Evolutionary conservation across 768 basidiomycete species (phyloP).

Genomic region (Boletus sensibilis): DNA sequence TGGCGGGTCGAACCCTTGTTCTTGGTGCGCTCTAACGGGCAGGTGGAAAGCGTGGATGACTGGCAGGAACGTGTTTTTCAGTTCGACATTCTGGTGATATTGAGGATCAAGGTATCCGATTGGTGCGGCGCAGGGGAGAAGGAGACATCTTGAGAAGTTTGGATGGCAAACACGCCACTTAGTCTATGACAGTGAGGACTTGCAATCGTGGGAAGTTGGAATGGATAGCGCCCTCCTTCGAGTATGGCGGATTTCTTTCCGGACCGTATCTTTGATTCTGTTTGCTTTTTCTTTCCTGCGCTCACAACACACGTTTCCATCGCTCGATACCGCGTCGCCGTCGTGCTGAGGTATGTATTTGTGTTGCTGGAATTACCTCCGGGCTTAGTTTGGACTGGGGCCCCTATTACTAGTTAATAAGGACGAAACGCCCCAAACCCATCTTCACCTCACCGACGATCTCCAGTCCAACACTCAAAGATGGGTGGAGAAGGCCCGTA

Average conservation of each 20-base stretch:
- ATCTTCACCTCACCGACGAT: neutral
- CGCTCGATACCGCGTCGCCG: too few relatives aligned
- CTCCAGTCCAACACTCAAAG: neutral
- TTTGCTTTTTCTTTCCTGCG: too few relatives aligned
- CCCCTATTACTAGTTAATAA: too few relatives aligned
- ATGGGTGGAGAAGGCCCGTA: conserved; percentile 12
- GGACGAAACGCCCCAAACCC: neutral
- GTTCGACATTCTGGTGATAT: conserved; percentile 7
- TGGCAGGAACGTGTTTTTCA: conserved; percentile 19
- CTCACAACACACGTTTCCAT: too few relatives aligned
- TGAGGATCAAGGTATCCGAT: conserved; percentile 13
- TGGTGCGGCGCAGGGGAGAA: conserved; percentile 8
- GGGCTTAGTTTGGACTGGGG: too few relatives aligned
- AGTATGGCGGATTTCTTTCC: too few relatives aligned
- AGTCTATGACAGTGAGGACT: neutral
- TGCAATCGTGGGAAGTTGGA: too few relatives aligned
- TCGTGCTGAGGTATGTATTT: too few relatives aligned
- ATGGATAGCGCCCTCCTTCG: too few relatives aligned
- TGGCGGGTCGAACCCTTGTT: conserved; percentile 50
- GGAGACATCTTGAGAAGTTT: neutral
- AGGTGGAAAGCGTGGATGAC: conserved; percentile 10
- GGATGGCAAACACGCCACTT: too few relatives aligned
- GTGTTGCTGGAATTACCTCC: too few relatives aligned
- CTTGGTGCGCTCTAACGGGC: neutral
- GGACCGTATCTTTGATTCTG: too few relatives aligned